Evolutionary conservation across 2,329 filamentous ascomycete genomes (phyloP).

Genomic region (Ilyonectria robusta): DNA sequence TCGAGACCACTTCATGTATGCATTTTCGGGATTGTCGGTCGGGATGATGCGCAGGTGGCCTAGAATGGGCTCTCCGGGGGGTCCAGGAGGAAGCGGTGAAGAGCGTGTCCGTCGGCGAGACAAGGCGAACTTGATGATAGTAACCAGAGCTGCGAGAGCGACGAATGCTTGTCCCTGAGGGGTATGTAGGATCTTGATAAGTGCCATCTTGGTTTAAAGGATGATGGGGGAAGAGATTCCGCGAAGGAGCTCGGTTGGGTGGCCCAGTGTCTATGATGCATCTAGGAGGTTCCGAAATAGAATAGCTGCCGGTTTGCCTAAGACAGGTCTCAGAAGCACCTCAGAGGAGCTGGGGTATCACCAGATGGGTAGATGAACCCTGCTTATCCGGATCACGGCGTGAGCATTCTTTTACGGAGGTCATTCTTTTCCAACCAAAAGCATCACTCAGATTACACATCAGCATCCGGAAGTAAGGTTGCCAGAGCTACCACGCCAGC

Average conservation of each 20-base stretch:
- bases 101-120: conserved; percentile 11
- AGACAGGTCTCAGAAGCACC: not conserved
- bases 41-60: conserved; percentile 61
- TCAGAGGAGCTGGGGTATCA: not conserved
- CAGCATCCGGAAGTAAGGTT: not conserved
- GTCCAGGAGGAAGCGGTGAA: conserved; percentile 49
- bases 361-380: not conserved
- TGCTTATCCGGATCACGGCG: not conserved
- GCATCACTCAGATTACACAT: not conserved
- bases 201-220: conserved; percentile 16
- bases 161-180: conserved; percentile 18
- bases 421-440: not conserved
- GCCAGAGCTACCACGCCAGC: not conserved
- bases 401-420: not conserved
- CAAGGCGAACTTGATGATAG: conserved; percentile 12
- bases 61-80: conserved; percentile 55
- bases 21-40: conserved; percentile 47
- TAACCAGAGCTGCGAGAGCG: conserved; percentile 14
- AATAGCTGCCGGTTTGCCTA: not conserved
- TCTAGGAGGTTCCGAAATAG: not conserved
- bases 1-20: conserved; percentile 47
- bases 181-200: conserved; percentile 11
- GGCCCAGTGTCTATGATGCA: not conserved
- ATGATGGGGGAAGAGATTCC: not conserved
- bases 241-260: not conserved